phyloP scores from a whole-genome alignment of 164 flowering plant species.

The Macadamia tetraphylla region DNA sequence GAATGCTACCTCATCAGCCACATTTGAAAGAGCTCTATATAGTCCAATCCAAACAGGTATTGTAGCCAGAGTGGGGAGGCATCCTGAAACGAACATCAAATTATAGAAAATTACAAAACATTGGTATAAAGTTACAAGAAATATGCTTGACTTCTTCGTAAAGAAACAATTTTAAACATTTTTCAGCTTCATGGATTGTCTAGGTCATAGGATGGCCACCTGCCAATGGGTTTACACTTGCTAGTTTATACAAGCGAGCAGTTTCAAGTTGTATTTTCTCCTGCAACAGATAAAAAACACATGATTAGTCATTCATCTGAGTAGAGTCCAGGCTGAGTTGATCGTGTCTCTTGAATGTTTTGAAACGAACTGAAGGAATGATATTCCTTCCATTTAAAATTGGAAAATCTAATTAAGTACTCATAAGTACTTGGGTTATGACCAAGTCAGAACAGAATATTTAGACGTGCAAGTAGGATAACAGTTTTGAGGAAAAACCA shows the following conservation, averaged over 20 bases:
- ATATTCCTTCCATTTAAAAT: too few species aligned
- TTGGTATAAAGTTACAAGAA: not conserved
- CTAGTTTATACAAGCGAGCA: constrained; percentile 86
- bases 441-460: not conserved
- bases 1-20: constrained; percentile 78
- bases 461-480: not conserved
- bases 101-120: not conserved
- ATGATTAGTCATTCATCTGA: not conserved
- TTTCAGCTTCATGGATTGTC: not conserved
- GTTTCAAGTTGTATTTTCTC: constrained; percentile 92
- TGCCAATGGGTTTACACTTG: constrained; percentile 94
- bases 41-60: constrained; percentile 98
- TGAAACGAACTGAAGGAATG: not conserved
- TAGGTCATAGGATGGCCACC: constrained; percentile 33
- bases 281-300: constrained; percentile 35
- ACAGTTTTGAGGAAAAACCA: not conserved
- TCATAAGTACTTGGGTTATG: not conserved
- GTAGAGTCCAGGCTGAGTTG: not conserved
- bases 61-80: constrained; percentile 94
- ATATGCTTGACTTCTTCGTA: not conserved
- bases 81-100: constrained; percentile 43
- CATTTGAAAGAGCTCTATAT: constrained; percentile 95
- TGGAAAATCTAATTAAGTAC: not conserved
- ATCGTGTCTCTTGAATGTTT: not conserved
- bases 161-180: not conserved